phyloP scores from a whole-genome alignment of 164 flowering plant species.

The Dillenia suffruticosa region DNA sequence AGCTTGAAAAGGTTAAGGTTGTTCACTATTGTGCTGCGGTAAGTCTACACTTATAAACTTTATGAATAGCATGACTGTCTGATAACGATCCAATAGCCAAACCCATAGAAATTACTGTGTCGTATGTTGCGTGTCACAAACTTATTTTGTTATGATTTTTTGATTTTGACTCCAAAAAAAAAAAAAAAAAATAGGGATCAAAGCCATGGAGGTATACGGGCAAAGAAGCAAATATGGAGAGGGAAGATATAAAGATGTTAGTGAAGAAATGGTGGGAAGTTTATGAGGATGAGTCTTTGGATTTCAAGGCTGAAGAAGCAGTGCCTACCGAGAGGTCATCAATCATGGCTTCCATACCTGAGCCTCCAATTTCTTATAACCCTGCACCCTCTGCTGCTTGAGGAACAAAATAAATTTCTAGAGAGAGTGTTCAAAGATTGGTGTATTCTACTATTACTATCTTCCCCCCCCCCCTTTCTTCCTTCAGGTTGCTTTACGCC shows the following conservation, averaged over 20 bases:
- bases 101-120: too few species aligned
- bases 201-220: constrained; percentile 78
- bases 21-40: constrained; percentile 68
- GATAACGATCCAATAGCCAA: too few species aligned
- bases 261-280: constrained; percentile 69
- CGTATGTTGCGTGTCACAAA: too few species aligned
- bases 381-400: constrained; percentile 62
- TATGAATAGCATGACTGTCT: too few species aligned
- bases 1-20: constrained; percentile 49
- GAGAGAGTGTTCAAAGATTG: too few species aligned
- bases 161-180: not conserved
- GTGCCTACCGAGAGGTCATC: constrained; percentile 25
- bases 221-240: constrained; percentile 56
- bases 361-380: constrained; percentile 35
- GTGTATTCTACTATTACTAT: too few species aligned
- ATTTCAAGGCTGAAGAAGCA: constrained; percentile 27
- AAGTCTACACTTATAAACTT: constrained; percentile 22
- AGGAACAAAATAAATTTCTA: not conserved
- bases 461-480: too few species aligned
- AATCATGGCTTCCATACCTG: constrained; percentile 39
- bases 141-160: too few species aligned
- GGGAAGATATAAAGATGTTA: constrained; percentile 61
- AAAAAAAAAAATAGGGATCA: constrained; percentile 48
- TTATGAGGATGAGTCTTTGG: constrained; percentile 51
- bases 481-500: too few species aligned